Base-by-base conservation (phyloP, 2,329 filamentous ascomycete species). In the Trichoderma sp. region DNA sequence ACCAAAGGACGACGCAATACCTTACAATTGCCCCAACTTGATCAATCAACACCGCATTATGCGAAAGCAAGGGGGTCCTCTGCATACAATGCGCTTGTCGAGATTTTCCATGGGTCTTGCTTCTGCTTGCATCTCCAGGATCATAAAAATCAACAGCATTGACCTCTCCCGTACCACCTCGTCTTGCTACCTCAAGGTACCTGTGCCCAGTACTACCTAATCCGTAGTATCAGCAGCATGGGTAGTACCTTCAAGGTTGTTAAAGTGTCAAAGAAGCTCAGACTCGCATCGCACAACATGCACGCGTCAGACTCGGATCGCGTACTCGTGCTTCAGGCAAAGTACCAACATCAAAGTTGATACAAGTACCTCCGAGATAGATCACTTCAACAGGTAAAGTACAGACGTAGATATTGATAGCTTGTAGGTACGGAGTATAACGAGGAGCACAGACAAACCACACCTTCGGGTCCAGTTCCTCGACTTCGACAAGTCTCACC, bases 231-330 rank as follows among this genome's bases (percentile, higher is more conserved):
- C 45, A 56, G n/a, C 19, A 44, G 3, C 45, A 24, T 30, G 7
- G 6, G 30, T 30, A 30, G 30, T 30, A 30, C 21, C 21, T 24
- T 30, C 30, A 30, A 9, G 7, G 2, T 9, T 9, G 7, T 28
- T 7, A 28, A 28, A 28, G 21, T 3, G 2, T 24, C 21, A 3
- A 28, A 28, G 28, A 28, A 6, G 5, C 28, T 7, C 28, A 28
- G 1, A 28, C 28, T 30, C 34, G 10, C 41, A 30, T 15, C 44
- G 34, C n/a, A 52, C 43, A 7, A 24, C 12, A 58, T 30, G 41
- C 41, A 44, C 58, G 39, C 58, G 58, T 61, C 47, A 61, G 58
- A 61, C 39, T 61, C 58, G 39, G 47, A 30, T 52, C 30, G 43
- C 24, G 17, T 12, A 48, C 19, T 24, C 21, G 15, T 24, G 28